Conservation (phyloP, 352 stramenopile species). For the Phytophthora europaea region DNA sequence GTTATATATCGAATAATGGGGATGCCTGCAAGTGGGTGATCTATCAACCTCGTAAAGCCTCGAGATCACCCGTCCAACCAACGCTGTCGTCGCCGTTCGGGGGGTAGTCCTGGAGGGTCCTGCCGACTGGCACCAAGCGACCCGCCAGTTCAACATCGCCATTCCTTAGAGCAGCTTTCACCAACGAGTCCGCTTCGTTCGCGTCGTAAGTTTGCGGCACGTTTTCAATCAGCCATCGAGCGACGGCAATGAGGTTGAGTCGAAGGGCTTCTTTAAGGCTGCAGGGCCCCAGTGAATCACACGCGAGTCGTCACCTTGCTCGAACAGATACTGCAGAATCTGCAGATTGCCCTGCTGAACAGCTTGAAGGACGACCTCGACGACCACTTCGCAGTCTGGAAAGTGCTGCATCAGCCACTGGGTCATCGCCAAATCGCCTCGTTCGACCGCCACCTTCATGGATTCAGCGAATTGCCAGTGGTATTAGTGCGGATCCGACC, state of each 20-base stretch:
- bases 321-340: background rate
- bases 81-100: background rate
- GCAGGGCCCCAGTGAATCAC: background rate
- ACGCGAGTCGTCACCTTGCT: background rate
- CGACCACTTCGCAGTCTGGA: background rate
- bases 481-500: background rate
- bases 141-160: background rate
- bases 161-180: background rate
- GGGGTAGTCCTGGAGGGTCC: background rate
- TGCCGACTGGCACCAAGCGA: background rate
- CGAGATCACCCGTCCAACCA: background rate
- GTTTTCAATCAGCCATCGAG: background rate
- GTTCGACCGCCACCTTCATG: background rate
- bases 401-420: background rate
- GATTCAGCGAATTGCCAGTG: background rate
- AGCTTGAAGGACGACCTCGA: background rate
- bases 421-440: background rate
- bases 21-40: too few relatives aligned
- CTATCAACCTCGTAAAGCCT: background rate
- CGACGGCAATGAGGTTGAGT: background rate
- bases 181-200: background rate
- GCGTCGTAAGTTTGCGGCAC: background rate
- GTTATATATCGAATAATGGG: too few relatives aligned
- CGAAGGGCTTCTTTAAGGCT: background rate
- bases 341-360: background rate